Evolutionary conservation across 495 filamentous ascomycete species (phyloP), one percentile per base, ranked within the genome.

Genomic region (Baudoinia panamericana): DNA sequence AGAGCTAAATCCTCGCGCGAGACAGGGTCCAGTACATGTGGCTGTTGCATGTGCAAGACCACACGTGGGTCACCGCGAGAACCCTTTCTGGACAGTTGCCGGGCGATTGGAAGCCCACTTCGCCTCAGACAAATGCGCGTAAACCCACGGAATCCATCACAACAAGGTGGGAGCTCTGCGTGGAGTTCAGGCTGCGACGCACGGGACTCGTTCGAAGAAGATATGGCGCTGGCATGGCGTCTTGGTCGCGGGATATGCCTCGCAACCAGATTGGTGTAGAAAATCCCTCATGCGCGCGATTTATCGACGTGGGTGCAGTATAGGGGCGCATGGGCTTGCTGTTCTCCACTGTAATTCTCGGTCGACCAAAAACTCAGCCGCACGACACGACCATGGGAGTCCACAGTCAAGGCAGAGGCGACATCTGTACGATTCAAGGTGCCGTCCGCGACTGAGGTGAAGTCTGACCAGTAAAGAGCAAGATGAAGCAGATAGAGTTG

Each of bases 191-290:
- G 13, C 30, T 15, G 30, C 17, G 9, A 6, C 17, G 12, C 30
- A n/a, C 30, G 11, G n/a, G n/a, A 33, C 30, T 8, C 9, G 9
- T 33, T 15, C 30, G 17, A 15, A 15, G 17, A 15, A 33, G 6
- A 6, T 7, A 15, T 6, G 9, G 17, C 30, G 6, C 6, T 15
- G 30, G 30, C 30, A 33, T 7, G 7, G 30, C 6, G 30, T 33
- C 17, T 33, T n/a, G 17, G 30, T 7, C 30, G 17, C 17, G 30
- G 30, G 30, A 33, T 33, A 33, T 18, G 30, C 9, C 6, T 9
- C 8, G 30, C 9, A n/a, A 33, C 8, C 30, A 33, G 30, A 33
- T 33, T 33, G 30, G 30, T 18, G 30, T 33, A 33, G 30, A 33
- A 33, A 33, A 15, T 33, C 30, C 7, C 30, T 8, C 30, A 33